phyloP scores from a whole-genome alignment of 2,329 filamentous ascomycete species.

The Aspergillus pseudotamarii region DNA sequence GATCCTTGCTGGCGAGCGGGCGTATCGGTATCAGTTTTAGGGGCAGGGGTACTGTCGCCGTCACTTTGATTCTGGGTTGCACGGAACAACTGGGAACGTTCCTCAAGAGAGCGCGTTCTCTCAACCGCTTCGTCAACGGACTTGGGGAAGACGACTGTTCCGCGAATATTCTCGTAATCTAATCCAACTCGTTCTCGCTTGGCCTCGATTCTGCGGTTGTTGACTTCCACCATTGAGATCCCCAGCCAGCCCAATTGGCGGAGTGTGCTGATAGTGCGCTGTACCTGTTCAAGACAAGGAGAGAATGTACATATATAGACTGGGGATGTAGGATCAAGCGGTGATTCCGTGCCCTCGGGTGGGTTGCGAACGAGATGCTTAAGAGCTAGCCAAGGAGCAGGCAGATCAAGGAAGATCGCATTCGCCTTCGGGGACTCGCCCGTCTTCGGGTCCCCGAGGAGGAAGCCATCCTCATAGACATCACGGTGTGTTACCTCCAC shows the following conservation, averaged over 20 bases:
- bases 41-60: conserved; percentile 13
- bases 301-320: conserved; percentile 91
- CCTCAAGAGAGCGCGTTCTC: conserved; percentile 73
- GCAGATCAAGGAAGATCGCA: conserved; percentile 54
- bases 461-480: conserved; percentile 53
- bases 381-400: conserved; percentile 54
- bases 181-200: conserved; percentile 79
- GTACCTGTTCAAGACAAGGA: conserved; percentile 95
- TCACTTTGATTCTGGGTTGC: conserved; percentile 29
- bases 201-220: conserved; percentile 77
- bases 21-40: conserved; percentile 23
- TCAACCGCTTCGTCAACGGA: conserved; percentile 78
- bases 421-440: conserved; percentile 47
- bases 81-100: conserved; percentile 68
- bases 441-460: conserved; percentile 37
- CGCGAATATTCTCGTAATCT: conserved; percentile 66
- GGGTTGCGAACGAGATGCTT: conserved; percentile 48
- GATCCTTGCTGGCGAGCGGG: conserved; percentile 11
- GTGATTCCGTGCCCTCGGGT: conserved; percentile 42
- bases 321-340: conserved; percentile 71
- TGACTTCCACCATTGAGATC: conserved; percentile 90
- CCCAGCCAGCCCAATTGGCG: conserved; percentile 84
- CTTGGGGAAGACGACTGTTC: conserved; percentile 65
- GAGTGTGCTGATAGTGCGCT: conserved; percentile 78
- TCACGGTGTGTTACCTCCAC: conserved; percentile 53